Percentiles rank a stretch among this genome's conserved stretches.
Evolutionary conservation across 495 filamentous ascomycete genomes (phyloP).

Genomic region (Neurospora hispaniola): DNA sequence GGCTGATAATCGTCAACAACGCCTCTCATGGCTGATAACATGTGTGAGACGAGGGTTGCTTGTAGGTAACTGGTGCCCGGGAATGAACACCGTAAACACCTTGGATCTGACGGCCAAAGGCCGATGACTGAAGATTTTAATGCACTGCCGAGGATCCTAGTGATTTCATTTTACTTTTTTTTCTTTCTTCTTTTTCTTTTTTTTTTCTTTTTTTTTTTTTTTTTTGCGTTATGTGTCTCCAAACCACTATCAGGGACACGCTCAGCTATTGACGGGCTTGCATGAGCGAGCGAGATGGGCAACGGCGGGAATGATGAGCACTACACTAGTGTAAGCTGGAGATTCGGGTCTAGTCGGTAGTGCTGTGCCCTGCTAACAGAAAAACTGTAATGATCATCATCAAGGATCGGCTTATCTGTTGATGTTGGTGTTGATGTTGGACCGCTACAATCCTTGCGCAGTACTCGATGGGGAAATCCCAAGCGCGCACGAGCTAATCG

Average conservation of each 20-base stretch:
- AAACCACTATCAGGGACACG: not conserved
- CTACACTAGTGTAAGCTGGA: not conserved
- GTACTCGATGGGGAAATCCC: not conserved
- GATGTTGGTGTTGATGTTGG: not conserved
- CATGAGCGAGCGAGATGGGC: not conserved
- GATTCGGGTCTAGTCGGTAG: not conserved
- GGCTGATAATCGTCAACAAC: too few relatives aligned
- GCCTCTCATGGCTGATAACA: not conserved
- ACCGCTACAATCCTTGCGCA: not conserved
- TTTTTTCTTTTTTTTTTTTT: too few relatives aligned
- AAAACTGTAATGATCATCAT: not conserved
- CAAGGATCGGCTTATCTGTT: not conserved
- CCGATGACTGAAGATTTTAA: not conserved
- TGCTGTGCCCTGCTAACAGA: not conserved
- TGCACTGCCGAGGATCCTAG: not conserved
- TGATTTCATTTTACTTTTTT: too few relatives aligned
- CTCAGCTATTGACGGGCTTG: not conserved
- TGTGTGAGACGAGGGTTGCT: not conserved
- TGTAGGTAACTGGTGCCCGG: not conserved
- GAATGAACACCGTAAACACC: not conserved
- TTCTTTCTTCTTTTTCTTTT: too few relatives aligned
- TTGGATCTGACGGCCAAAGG: not conserved
- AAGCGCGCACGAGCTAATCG: not conserved
- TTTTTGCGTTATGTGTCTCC: too few relatives aligned
- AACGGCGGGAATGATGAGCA: not conserved